These are phyloP conservation scores for Prunus campanulata DNA, from an alignment of 306 rosid species.

Conservation along the genomic window DNA sequence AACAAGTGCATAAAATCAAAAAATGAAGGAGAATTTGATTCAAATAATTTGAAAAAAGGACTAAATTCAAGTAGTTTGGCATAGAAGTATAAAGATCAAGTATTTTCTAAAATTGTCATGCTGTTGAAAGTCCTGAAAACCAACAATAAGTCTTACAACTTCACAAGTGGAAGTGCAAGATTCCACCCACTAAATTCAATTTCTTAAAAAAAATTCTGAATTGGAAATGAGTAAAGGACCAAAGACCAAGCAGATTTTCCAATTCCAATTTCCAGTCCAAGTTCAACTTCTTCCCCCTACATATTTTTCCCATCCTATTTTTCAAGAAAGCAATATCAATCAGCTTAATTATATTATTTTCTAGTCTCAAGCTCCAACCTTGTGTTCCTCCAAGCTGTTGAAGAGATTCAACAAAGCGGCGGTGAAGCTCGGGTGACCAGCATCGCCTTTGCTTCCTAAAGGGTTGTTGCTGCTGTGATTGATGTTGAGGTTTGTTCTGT, in stretches of 20 bases:
- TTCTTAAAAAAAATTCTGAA: neutral
- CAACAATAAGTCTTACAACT: neutral
- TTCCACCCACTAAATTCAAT: neutral
- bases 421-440: constrained; percentile 89
- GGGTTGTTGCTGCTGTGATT: constrained; percentile 38
- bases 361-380: constrained; percentile 36
- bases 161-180: neutral
- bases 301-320: neutral
- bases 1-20: neutral
- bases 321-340: neutral
- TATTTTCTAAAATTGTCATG: neutral
- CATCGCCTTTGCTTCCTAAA: constrained; percentile 75
- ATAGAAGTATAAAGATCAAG: neutral
- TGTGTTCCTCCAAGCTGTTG: constrained; percentile 87
- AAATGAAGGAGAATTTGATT: constrained; percentile 1
- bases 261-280: neutral
- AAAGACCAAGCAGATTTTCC: neutral
- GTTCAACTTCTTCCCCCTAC: neutral
- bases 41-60: neutral
- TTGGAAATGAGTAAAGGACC: neutral
- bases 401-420: constrained; percentile 69
- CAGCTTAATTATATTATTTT: neutral
- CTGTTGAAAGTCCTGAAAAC: neutral
- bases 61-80: neutral
- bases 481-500: constrained; percentile 33